Base-by-base conservation (phyloP, 257 asterid species). In the Eustoma russellianum region DNA sequence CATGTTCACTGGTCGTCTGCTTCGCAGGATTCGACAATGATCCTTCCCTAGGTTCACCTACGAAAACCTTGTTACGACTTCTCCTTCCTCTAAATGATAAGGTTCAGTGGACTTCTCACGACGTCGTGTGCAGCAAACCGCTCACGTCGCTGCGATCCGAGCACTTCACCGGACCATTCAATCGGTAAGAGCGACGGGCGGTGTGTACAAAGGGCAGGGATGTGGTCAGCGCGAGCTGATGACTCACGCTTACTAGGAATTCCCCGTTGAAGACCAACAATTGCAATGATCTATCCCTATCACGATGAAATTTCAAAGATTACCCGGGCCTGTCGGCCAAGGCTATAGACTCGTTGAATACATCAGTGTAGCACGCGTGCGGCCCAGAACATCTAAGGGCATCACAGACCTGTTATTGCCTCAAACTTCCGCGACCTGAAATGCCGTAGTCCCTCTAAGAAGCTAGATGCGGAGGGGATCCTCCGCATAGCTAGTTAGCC, bases 251-350 rank as follows among this genome's bases (percentile, higher is more conserved):
- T 56, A 56, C 60, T 56, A 56, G 48, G 54, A 50, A 50, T 50
- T 50, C 53, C 54, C 19, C 38, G 54, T 50, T 17, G 54, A 50
- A 50, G 54, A 50, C 54, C 54, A 50, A 50, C 40, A 50, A 50
- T 50, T 51, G 55, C 55, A 51, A 45, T 45, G 49, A 45, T 45
- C 49, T 45, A 45, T 45, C 49, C 49, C 49, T 16, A 45, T 68
- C 69, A 68, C 69, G 62, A 68, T 62, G 62, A 62, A 68, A 68
- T 62, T 68, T 57, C 66, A 63, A 68, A 62, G 69, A 63, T 69
- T 69, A 62, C 74, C 70, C 59, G 59, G 74, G 74, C 74, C 66
- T 62, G 70, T 69, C 74, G 74, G 74, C 74, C 74, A 69, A 68
- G 74, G 66, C 70, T 69, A 69, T 63, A 63, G 50, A 58, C 66